Evolutionary conservation across 2,329 filamentous ascomycete genomes (phyloP).

Genomic region (Paecilomyces variotii): DNA sequence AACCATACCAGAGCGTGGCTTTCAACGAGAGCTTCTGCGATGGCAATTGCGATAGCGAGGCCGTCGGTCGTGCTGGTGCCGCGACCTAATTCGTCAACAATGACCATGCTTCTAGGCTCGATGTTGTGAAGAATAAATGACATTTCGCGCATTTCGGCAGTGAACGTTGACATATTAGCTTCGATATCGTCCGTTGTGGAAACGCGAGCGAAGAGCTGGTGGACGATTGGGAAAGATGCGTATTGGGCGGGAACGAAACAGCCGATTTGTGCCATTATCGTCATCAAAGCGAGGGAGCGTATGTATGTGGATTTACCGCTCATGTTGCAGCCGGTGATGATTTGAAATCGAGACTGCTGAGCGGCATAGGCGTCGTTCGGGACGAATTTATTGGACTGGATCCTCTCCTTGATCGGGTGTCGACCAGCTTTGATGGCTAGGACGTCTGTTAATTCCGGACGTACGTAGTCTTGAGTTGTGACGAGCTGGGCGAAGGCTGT

Average conservation of each 20-base stretch:
- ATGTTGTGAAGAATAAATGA: constrained; percentile 86
- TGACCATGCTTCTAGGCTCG: constrained; percentile 64
- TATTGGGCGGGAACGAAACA: constrained; percentile 82
- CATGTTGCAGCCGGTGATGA: constrained; percentile 97
- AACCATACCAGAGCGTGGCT: constrained; percentile 81
- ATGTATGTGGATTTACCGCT: constrained; percentile 97
- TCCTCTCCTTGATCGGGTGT: constrained; percentile 72
- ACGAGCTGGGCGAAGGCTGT: constrained; percentile 67
- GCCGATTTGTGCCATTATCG: constrained; percentile 90
- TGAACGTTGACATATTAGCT: constrained; percentile 87
- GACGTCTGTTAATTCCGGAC: constrained; percentile 60
- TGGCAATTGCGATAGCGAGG: constrained; percentile 78
- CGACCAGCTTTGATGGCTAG: constrained; percentile 66
- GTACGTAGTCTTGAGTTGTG: constrained; percentile 58
- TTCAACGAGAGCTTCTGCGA: constrained; percentile 78
- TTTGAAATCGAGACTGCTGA: constrained; percentile 73
- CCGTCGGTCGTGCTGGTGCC: constrained; percentile 87
- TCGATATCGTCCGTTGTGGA: constrained; percentile 84
- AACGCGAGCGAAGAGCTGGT: constrained; percentile 79
- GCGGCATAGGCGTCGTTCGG: constrained; percentile 88
- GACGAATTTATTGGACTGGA: constrained; percentile 61
- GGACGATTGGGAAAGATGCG: constrained; percentile 70
- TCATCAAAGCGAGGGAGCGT: constrained; percentile 70
- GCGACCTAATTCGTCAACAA: constrained; percentile 87
- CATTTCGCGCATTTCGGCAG: constrained; percentile 91